These are phyloP conservation scores for Dendrobium huoshanense DNA, from an alignment of 106 monocot genomes.

Conservation along the genomic window DNA sequence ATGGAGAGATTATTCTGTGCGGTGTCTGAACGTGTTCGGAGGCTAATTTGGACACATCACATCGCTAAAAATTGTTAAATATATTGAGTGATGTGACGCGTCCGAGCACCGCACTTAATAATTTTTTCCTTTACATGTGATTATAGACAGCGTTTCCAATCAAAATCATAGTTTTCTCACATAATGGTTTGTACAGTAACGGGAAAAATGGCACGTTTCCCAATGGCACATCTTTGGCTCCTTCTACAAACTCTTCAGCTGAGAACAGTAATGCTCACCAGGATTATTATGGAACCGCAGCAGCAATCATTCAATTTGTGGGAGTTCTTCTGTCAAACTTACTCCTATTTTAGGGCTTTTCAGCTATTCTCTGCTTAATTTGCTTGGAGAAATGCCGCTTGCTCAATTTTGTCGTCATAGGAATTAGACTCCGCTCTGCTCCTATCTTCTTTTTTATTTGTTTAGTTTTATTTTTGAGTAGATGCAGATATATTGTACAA, in stretches of 20 bases:
- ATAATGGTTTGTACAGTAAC: slow-evolving; percentile 39
- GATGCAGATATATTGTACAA: slow-evolving; percentile 1
- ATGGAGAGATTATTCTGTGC: too few species aligned
- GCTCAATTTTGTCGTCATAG: too few species aligned
- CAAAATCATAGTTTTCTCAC: too few species aligned
- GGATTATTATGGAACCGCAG: background rate
- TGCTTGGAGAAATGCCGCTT: background rate
- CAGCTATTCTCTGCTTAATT: background rate
- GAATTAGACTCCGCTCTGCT: too few species aligned
- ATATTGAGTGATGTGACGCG: too few species aligned
- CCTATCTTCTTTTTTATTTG: background rate
- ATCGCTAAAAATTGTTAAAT: too few species aligned
- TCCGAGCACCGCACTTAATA: too few species aligned
- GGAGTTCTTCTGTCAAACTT: slow-evolving; percentile 24
- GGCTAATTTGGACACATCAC: too few species aligned
- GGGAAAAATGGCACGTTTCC: slow-evolving; percentile 69
- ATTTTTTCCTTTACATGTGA: too few species aligned
- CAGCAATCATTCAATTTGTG: slow-evolving; percentile 10
- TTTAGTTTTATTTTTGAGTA: background rate
- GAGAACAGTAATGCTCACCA: slow-evolving; percentile 9
- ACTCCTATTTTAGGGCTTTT: slow-evolving; percentile 28
- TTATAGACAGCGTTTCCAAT: too few species aligned
- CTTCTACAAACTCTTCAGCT: slow-evolving; percentile 56
- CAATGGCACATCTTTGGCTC: slow-evolving; percentile 69
- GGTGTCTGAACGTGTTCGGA: too few species aligned